A percentile compares a stretch with the other conserved stretches of the same genome.
These are phyloP conservation scores for Lipomyces japonicus DNA, from an alignment of 805 yeast species.

Conservation along the genomic window DNA sequence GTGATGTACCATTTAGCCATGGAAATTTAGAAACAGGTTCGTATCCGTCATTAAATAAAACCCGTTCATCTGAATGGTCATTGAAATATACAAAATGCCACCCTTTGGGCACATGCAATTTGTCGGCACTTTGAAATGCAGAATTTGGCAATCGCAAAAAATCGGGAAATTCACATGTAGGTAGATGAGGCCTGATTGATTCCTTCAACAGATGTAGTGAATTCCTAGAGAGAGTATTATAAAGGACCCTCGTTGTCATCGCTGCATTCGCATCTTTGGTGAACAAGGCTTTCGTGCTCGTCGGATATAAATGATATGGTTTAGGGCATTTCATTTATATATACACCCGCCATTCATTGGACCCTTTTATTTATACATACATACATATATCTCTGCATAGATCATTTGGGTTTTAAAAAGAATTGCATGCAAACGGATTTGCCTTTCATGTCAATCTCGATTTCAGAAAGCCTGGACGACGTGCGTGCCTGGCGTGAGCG, in stretches of 20 bases:
- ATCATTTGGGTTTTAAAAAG: too few species aligned
- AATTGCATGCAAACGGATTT: too few species aligned
- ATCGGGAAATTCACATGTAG: constrained; percentile 18
- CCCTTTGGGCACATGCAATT: constrained; percentile 9
- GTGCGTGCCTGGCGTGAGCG: constrained; percentile 17
- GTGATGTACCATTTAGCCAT: constrained; percentile 1
- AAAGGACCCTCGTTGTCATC: constrained; percentile 2
- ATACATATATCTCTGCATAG: too few species aligned
- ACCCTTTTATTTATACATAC: too few species aligned
- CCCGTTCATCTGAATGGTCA: constrained; percentile 2
- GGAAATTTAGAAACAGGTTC: constrained; percentile 7
- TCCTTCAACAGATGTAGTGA: constrained; percentile 12
- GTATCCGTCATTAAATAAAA: constrained; percentile 20
- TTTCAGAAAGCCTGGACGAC: constrained; percentile 1
- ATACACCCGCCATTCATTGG: too few species aligned
- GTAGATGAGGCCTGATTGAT: constrained; percentile 20
- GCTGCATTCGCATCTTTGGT: too few species aligned
- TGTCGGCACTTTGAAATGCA: not conserved
- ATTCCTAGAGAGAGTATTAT: constrained; percentile 14
- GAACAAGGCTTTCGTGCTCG: too few species aligned
- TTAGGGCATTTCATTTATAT: too few species aligned
- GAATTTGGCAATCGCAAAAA: constrained; percentile 7
- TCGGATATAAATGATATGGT: too few species aligned
- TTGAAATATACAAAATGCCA: constrained; percentile 27
- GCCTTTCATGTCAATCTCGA: too few species aligned